Base-by-base conservation (phyloP, 108 stramenopile species). In the Skeletonema tropicum region DNA sequence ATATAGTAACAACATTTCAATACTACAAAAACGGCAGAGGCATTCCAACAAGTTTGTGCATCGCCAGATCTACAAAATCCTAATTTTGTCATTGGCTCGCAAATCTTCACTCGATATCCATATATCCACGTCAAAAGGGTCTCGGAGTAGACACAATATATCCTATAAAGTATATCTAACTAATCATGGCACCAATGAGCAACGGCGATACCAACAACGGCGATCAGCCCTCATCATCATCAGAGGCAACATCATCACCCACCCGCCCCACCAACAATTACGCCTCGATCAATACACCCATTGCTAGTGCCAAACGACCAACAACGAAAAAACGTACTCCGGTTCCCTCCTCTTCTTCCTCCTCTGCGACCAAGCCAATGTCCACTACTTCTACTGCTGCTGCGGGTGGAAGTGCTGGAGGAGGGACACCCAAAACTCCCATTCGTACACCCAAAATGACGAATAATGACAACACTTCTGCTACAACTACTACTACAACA, bases 281-380 rank as follows among this genome's bases (percentile, higher is more conserved):
- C 66, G 84, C 86, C 9, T 73, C 71, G 11, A 85, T 85, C 35
- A 61, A 89, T 66, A 89, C 91, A 2, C 91, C 91, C 21, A 92
- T 92, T 64, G 86, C 88, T 6, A 86, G 85, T 14, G 83, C 83
- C 64, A 89, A 89, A 57, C 73, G 91, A 3, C 88, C 88, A 10
- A 32, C 88, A 10, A 32, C 12, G 36, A 62, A 42, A 35, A 35
- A 35, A 35, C 35, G 35, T 35, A 35, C 35, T 35, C 35, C 35
- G 0, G 35, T 35, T 35, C 35, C 35, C 35, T 35, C 35, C 70
- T 64, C 25, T 68, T 69, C 57, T 35, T 6, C 35, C 35, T 35
- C 35, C 70, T 64, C 25, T 68, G 74, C 57, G 66, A 33, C 66
- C 72, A 14, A 66, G 55, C 26, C 26, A 29, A 29, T 29, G 26